Base-by-base conservation (phyloP, 2,329 filamentous ascomycete species). In the Fusarium algeriense region DNA sequence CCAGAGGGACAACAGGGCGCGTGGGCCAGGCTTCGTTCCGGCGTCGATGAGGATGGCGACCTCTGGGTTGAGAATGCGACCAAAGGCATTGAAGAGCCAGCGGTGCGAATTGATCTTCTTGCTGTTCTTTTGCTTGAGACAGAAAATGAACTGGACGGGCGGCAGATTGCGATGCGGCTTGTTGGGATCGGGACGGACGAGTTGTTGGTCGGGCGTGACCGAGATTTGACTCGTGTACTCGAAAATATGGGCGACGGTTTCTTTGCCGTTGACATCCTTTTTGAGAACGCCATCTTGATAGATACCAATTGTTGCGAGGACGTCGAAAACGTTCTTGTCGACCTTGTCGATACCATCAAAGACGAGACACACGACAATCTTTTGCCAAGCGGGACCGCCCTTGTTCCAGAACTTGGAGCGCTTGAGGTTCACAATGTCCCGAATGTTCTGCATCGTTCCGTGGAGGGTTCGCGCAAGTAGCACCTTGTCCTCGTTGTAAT, bases 81-180 rank as follows among this genome's bases (percentile, higher is more conserved):
- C 73, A 19, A 75, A 75, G 32, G 73, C 73, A 15, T 75, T 75
- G n/a, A 75, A 75, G 6, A 75, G 45, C 73, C 73, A 75, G 44
- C 73, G 73, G 67, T 75, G 73, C 59, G 73, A 75, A n/a, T 75
- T 75, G 37, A 75, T 75, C 73, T 75, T 75, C 57, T 75, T 75
- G 59, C 73, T 75, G 50, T 75, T 75, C 62, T 75, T 75, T 40
- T 75, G 73, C 69, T 75, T 75, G 40, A 75, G 71, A 60, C 73
- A 75, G 48, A 75, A 75, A 43, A 75, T 75, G 26, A 75, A 75
- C 37, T 75, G 73, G 30, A 74, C 73, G 11, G 73, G 73, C 1
- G 73, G 73, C 3, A 75, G 61, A 35, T 75, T 75, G 28, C 69
- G 71, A 14, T 64, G 41, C 13, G 64, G 55, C 34, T 75, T 74